Conservation (phyloP, 371 early-diverging fungal genomes). For the Apophysomyces elegans region DNA sequence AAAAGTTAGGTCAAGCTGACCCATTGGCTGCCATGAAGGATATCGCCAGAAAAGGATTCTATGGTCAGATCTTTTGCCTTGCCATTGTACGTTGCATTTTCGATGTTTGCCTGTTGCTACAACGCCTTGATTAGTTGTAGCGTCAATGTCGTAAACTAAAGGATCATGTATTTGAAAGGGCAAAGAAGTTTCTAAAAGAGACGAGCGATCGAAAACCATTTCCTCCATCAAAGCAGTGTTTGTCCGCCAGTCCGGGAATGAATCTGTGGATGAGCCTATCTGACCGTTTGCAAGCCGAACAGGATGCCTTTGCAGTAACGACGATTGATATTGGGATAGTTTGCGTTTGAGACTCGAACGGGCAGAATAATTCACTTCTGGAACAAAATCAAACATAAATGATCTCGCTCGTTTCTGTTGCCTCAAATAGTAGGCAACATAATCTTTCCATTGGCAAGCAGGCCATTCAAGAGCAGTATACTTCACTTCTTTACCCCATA, state of each 20-base stretch:
- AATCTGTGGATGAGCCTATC: not conserved
- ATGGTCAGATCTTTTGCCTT: conserved; percentile 29
- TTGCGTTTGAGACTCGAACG: conserved; percentile 16
- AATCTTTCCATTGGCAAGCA: conserved; percentile 33
- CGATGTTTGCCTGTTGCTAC: conserved; percentile 42
- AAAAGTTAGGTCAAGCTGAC: conserved; percentile 33
- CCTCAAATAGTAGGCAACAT: conserved; percentile 29
- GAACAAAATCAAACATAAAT: conserved; percentile 28
- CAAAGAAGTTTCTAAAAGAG: not conserved
- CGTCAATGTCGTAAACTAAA: conserved; percentile 37
- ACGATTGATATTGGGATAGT: not conserved
- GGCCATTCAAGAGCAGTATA: conserved; percentile 18
- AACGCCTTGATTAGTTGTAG: conserved; percentile 26
- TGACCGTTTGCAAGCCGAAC: not conserved
- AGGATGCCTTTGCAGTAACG: not conserved
- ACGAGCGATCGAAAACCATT: not conserved
- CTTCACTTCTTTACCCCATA: conserved; percentile 25
- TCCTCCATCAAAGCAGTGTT: conserved; percentile 11
- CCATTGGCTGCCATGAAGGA: conserved; percentile 33
- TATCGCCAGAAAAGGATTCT: conserved; percentile 43
- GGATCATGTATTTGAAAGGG: conserved; percentile 42
- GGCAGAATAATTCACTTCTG: conserved; percentile 11
- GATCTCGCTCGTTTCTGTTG: conserved; percentile 24
- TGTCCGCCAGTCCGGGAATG: not conserved
- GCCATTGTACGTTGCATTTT: conserved; percentile 14